Conservation (phyloP, 139 green algal species). For the Ettlia oleoabundans region DNA sequence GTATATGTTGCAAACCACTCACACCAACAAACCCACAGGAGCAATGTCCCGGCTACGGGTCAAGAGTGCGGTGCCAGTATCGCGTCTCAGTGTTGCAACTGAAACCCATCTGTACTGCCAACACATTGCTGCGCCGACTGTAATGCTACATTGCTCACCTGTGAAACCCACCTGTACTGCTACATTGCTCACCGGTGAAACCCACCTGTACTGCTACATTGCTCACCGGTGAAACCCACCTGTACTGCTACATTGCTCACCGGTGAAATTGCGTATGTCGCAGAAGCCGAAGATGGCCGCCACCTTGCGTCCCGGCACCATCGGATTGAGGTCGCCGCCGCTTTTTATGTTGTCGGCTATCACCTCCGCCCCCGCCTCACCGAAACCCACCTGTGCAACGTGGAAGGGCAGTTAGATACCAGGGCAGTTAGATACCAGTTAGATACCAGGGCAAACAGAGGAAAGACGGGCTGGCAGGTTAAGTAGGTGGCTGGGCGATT, state of each 20-base stretch:
- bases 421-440: neutral
- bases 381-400: slow-evolving; percentile 80
- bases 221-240: slow-evolving; percentile 50
- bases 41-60: no score
- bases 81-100: no score
- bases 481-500: no score
- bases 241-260: neutral
- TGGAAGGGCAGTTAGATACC: no score
- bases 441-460: no score
- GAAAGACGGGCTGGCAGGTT: no score
- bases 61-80: no score
- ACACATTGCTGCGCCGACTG: no score
- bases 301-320: slow-evolving; percentile 89
- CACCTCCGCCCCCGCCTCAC: slow-evolving; percentile 89
- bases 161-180: slow-evolving; percentile 14
- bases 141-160: neutral
- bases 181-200: slow-evolving; percentile 53
- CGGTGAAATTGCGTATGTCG: slow-evolving; percentile 95
- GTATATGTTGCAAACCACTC: no score
- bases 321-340: slow-evolving; percentile 92
- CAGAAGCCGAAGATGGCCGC: slow-evolving; percentile 97
- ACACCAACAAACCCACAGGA: no score
- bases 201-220: neutral
- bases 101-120: neutral
- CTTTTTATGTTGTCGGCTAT: slow-evolving; percentile 96